These are phyloP conservation scores for Auriscalpium vulgare DNA, from an alignment of 768 basidiomycete species.

Conservation along the genomic window DNA sequence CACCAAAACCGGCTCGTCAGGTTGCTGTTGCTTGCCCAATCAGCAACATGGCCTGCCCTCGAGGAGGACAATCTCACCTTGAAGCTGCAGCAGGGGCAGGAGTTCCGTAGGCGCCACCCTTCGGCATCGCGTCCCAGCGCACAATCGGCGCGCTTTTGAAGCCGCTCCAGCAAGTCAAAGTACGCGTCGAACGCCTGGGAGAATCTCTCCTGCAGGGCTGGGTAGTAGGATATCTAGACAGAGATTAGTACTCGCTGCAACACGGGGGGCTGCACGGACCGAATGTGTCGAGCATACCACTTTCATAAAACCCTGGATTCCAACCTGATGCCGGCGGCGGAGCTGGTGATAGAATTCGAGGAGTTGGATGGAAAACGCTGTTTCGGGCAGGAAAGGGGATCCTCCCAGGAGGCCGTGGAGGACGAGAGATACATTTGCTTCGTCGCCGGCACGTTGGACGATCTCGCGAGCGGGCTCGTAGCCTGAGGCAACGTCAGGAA, in stretches of 20 bases:
- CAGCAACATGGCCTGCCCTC: no score
- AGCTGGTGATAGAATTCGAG: background rate
- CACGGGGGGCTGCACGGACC: no score
- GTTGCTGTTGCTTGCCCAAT: no score
- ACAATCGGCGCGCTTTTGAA: background rate
- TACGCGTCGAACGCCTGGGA: background rate
- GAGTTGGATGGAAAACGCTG: background rate
- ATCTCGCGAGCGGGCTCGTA: background rate
- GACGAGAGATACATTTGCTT: background rate
- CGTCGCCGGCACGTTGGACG: background rate
- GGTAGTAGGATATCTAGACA: background rate
- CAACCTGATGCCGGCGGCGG: background rate
- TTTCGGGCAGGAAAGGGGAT: background rate
- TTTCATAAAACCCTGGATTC: background rate
- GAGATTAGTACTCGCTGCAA: background rate
- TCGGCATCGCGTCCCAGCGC: background rate
- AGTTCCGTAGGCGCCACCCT: background rate
- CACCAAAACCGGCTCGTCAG: background rate
- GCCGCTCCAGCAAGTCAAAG: background rate
- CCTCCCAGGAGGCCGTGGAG: background rate
- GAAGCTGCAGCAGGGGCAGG: background rate
- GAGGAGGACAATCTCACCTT: background rate
- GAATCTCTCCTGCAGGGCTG: background rate
- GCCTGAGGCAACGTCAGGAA: background rate
- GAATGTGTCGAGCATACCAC: background rate